phyloP scores from a whole-genome alignment of 2,329 filamentous ascomycete species.

The Beauveria brongniartii region DNA sequence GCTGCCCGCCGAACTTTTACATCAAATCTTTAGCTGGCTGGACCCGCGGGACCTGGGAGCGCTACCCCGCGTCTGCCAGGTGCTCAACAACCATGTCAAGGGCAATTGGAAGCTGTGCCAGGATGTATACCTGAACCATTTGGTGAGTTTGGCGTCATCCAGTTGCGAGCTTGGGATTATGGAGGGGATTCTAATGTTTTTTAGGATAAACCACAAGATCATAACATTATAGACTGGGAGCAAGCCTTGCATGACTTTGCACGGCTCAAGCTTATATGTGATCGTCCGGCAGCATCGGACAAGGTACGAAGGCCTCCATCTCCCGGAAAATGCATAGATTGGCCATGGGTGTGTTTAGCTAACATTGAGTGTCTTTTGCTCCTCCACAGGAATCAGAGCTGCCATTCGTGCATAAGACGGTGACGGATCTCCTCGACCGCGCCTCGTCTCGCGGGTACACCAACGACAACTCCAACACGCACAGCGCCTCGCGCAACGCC shows the following conservation, averaged over 20 bases:
- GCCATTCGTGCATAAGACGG: constrained; percentile 38
- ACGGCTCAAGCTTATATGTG: constrained; percentile 36
- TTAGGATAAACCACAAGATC: constrained; percentile 27
- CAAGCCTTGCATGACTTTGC: constrained; percentile 35
- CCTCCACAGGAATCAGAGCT: constrained; percentile 32
- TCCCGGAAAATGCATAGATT: background rate
- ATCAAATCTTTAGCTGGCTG: constrained; percentile 50
- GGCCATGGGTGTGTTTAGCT: background rate
- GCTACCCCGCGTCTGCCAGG: constrained; percentile 43
- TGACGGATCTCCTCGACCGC: constrained; percentile 37
- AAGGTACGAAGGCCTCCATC: constrained; percentile 29
- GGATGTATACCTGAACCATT: constrained; percentile 49
- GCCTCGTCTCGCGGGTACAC: constrained; percentile 29
- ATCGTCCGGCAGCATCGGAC: constrained; percentile 20
- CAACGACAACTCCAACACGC: constrained; percentile 25
- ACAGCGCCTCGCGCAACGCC: constrained; percentile 39
- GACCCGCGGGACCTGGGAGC: constrained; percentile 47
- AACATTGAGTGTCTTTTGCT: background rate
- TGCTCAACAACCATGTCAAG: constrained; percentile 45
- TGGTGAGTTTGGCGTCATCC: constrained; percentile 33
- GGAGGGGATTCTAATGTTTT: background rate
- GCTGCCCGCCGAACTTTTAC: constrained; percentile 56
- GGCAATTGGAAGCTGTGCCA: constrained; percentile 53
- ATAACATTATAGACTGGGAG: constrained; percentile 33
- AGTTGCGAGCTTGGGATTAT: too few relatives aligned